Base-by-base conservation (phyloP, 768 basidiomycete genomes). In the Russula brevipes region DNA sequence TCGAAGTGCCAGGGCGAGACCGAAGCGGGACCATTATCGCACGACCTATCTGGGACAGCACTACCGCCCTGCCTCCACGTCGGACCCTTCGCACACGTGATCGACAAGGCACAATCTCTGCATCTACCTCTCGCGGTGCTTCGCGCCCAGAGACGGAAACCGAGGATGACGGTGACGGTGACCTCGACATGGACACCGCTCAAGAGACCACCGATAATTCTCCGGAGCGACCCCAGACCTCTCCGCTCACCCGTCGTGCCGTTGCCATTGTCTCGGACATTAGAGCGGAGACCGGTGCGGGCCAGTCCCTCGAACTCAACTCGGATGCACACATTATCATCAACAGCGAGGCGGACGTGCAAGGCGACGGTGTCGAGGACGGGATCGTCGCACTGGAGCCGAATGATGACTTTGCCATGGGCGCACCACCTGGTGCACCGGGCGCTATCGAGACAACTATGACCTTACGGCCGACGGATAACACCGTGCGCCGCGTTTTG, bases 391-490 rank as follows among this genome's bases (percentile, higher is more conserved):
- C 83, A 3, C 74, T 91, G 46, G 88, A 90, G 45, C 81, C 83
- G n/a, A 91, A 91, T 65, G 91, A 94, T 68, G 89, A 90, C 72
- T 89, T 93, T 67, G 89, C 87, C 5, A 90, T 92, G 86, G 91
- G 91, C 52, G 91, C 91, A 0, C 91, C 91, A 1, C 92, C 92
- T 9, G 91, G 91, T 44, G 91, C 92, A n/a, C 91, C 91, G 0
- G 91, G 91, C 54, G 91, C 91, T 0, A 84, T 89, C 52, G 73
- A 76, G 38, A 72, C 72, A 12, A 66, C 70, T 2, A 65, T 70
- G 36, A 66, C 69, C n/a, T 59, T 67, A 8, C 64, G 71, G n/a
- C 66, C 62, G 24, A 42, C 69, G 6, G 68, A 69, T 46, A 47
- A 53, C 8, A 24, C 61, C 17, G 57, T 67, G 30, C 62, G 69